Percentiles rank a stretch among this genome's conserved stretches.
phyloP scores from a whole-genome alignment of 148 eudicot species.

The Limonium bicolor region DNA sequence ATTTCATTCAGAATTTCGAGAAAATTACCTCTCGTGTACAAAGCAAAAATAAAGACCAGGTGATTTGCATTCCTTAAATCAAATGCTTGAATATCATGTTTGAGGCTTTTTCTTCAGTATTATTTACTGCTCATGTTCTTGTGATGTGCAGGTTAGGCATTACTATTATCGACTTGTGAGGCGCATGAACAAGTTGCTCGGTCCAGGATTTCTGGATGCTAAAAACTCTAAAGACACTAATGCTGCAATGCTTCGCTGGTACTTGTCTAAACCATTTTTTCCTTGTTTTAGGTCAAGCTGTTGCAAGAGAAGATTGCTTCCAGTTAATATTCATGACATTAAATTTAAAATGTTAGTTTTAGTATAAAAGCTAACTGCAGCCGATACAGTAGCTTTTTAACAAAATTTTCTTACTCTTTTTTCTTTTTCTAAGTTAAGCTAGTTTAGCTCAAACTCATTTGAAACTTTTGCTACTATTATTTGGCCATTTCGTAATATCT shows the following conservation, averaged over 20 bases:
- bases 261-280: constrained; percentile 5
- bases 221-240: constrained; percentile 92
- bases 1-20: constrained; percentile 73
- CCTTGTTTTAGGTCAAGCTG: no score
- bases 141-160: constrained; percentile 69
- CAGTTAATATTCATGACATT: no score
- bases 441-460: no score
- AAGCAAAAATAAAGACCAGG: constrained; percentile 99
- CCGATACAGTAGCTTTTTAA: no score
- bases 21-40: constrained; percentile 84
- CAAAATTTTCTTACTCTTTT: background rate
- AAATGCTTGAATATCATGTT: background rate
- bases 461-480: no score
- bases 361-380: no score
- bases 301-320: no score
- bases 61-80: constrained; percentile 10
- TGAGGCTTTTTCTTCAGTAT: background rate
- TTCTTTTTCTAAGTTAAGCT: background rate
- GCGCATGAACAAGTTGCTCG: constrained; percentile 96
- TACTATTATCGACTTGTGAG: constrained; percentile 95
- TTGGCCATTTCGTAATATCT: no score
- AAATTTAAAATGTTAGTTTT: no score
- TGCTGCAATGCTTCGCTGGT: constrained; percentile 99
- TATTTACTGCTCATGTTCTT: constrained; percentile 4
- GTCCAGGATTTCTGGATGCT: constrained; percentile 89